A percentile compares a stretch with the other conserved stretches of the same genome.
Evolutionary conservation across 2,329 filamentous ascomycete genomes (phyloP).

Genomic region (Fusarium citri): DNA sequence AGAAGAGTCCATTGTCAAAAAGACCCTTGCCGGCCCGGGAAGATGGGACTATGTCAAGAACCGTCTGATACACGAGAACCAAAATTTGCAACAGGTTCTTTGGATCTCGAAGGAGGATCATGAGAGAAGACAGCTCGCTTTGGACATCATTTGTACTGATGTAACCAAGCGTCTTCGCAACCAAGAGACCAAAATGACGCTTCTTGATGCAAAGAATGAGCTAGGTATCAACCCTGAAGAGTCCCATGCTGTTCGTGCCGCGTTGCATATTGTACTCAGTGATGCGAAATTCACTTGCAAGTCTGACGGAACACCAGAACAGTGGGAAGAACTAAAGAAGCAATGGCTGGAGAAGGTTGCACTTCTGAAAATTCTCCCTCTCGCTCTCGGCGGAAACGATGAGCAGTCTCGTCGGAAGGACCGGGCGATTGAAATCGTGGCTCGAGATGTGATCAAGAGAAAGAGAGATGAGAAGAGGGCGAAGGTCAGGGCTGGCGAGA

Average conservation of each 20-base stretch:
- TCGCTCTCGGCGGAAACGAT: conserved; percentile 61
- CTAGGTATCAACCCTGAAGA: conserved; percentile 59
- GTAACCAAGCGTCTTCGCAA: conserved; percentile 82
- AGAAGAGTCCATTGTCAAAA: conserved; percentile 75
- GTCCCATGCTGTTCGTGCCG: conserved; percentile 70
- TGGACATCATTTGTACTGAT: conserved; percentile 84
- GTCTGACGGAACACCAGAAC: conserved; percentile 75
- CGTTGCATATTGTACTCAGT: conserved; percentile 74
- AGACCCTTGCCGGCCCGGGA: conserved; percentile 78
- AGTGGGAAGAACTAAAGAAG: conserved; percentile 77
- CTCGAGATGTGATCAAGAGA: conserved; percentile 82
- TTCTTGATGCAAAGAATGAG: conserved; percentile 78
- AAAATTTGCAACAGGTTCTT: conserved; percentile 72
- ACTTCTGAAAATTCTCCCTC: conserved; percentile 65
- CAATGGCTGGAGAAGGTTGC: conserved; percentile 72
- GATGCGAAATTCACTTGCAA: conserved; percentile 77
- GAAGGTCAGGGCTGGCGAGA: conserved; percentile 57
- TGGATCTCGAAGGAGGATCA: conserved; percentile 67
- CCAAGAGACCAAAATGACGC: conserved; percentile 73
- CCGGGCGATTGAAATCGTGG: conserved; percentile 76
- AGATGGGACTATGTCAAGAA: conserved; percentile 79
- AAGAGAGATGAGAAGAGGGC: conserved; percentile 71
- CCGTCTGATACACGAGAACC: conserved; percentile 71
- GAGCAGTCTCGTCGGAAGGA: conserved; percentile 66
- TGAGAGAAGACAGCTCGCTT: conserved; percentile 73